Percentiles rank a stretch among this genome's conserved stretches.
These are phyloP conservation scores for Fragaria nilgerrensis DNA, from an alignment of 306 rosid species.

Conservation along the genomic window DNA sequence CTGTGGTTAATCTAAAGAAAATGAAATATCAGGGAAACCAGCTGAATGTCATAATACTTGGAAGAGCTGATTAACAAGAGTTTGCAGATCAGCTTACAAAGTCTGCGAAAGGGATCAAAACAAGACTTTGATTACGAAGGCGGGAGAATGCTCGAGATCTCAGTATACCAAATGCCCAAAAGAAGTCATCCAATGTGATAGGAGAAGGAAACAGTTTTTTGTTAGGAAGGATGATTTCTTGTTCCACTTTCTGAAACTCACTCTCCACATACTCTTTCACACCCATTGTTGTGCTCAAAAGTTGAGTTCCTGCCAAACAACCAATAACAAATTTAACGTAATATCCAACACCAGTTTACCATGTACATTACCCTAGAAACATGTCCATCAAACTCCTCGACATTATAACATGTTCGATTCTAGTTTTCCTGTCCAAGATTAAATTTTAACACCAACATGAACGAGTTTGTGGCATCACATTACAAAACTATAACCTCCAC, in stretches of 20 bases:
- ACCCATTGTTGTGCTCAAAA: constrained; percentile 70
- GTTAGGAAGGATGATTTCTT: constrained; percentile 71
- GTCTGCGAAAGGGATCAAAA: constrained; percentile 80
- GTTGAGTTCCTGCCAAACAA: constrained; percentile 77
- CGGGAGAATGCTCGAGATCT: constrained; percentile 96
- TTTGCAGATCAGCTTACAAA: constrained; percentile 47
- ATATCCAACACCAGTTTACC: not conserved
- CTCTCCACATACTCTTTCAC: constrained; percentile 81
- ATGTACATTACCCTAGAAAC: not conserved
- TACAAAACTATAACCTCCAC: not conserved
- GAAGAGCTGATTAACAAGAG: not conserved
- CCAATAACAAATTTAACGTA: not conserved
- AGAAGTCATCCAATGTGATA: constrained; percentile 83
- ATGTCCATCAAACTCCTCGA: not conserved
- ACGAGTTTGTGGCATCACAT: not conserved
- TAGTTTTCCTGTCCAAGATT: not conserved
- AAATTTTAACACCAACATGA: not conserved
- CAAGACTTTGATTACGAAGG: constrained; percentile 79
- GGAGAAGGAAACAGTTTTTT: constrained; percentile 72
- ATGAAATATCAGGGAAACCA: not conserved
- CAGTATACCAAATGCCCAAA: constrained; percentile 95
- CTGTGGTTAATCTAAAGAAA: constrained; percentile 74
- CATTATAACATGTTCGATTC: not conserved
- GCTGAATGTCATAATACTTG: not conserved
- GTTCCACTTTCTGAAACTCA: constrained; percentile 70